phyloP scores from a whole-genome alignment of 2,329 filamentous ascomycete genomes.

The Annulohypoxylon truncatum region DNA sequence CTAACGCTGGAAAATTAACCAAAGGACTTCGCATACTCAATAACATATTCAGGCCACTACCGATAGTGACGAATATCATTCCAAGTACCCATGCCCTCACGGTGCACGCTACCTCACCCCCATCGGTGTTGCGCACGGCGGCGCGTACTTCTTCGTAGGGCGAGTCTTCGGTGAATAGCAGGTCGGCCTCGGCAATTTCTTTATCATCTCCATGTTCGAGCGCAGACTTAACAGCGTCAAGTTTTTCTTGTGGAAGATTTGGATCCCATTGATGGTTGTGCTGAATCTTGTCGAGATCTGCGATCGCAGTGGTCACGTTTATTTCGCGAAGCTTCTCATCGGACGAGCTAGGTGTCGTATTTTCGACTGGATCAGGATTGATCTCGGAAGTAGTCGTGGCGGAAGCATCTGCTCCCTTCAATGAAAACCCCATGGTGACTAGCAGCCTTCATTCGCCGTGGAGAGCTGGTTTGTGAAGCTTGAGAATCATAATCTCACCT shows the following conservation, averaged over 20 bases:
- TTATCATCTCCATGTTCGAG: conserved; percentile 48
- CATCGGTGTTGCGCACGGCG: conserved; percentile 59
- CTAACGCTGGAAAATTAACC: conserved; percentile 54
- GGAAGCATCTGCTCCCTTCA: conserved; percentile 21
- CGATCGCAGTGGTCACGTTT: conserved; percentile 42
- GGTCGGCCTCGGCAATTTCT: conserved; percentile 50
- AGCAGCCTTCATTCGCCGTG: conserved; percentile 8
- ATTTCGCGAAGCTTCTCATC: conserved; percentile 39
- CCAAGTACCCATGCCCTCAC: conserved; percentile 59
- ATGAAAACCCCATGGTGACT: conserved; percentile 31
- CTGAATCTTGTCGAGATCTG: conserved; percentile 49
- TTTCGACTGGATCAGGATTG: conserved; percentile 28
- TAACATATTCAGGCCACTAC: conserved; percentile 55
- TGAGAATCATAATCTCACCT: background rate
- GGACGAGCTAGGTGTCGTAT: conserved; percentile 23
- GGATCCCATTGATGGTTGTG: conserved; percentile 52
- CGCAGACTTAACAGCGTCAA: conserved; percentile 49
- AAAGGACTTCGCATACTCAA: conserved; percentile 51
- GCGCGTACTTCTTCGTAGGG: conserved; percentile 56
- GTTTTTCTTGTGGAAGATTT: conserved; percentile 51
- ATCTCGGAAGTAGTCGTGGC: conserved; percentile 32
- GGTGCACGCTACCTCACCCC: conserved; percentile 57
- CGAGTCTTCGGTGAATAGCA: conserved; percentile 52
- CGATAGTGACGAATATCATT: conserved; percentile 57
- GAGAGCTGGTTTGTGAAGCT: conserved; percentile 18